phyloP scores from a whole-genome alignment of 345 rosid species.

The Hibiscus tridactylites region DNA sequence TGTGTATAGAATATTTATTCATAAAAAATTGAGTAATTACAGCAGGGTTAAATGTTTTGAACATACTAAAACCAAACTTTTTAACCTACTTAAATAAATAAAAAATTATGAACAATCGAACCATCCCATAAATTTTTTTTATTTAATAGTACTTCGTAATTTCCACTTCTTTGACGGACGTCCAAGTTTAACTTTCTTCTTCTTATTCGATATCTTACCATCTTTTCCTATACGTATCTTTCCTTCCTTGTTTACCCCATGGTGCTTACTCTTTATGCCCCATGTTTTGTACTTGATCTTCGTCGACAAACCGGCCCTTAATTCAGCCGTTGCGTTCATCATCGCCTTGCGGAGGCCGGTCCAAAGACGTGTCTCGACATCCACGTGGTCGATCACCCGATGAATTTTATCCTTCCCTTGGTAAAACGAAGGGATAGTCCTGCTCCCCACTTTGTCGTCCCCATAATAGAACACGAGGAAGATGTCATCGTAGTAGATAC shows the following conservation, averaged over 20 bases:
- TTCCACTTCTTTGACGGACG: constrained; percentile 18
- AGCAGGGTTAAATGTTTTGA: no score
- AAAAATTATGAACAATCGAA: no score
- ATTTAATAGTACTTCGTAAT: not conserved
- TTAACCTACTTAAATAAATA: no score
- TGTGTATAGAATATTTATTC: no score
- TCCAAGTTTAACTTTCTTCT: constrained; percentile 40
- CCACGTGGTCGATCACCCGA: not conserved
- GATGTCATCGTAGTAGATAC: constrained; percentile 30
- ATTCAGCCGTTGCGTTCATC: constrained; percentile 18
- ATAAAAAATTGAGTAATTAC: no score
- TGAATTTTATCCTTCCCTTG: constrained; percentile 19
- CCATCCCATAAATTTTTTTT: no score
- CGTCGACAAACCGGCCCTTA: constrained; percentile 24
- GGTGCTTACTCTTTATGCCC: constrained; percentile 36
- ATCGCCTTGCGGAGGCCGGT: constrained; percentile 13
- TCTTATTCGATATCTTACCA: constrained; percentile 36
- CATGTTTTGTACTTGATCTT: constrained; percentile 26
- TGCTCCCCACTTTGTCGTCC: constrained; percentile 20
- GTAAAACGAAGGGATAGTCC: constrained; percentile 15
- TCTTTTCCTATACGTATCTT: constrained; percentile 23
- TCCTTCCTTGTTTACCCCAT: constrained; percentile 20
- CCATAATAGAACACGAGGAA: constrained; percentile 19
- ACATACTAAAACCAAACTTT: no score
- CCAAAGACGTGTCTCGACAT: constrained; percentile 8